Base-by-base conservation (phyloP, 1,139 yeast species). In the Suhomyces terraborum region DNA sequence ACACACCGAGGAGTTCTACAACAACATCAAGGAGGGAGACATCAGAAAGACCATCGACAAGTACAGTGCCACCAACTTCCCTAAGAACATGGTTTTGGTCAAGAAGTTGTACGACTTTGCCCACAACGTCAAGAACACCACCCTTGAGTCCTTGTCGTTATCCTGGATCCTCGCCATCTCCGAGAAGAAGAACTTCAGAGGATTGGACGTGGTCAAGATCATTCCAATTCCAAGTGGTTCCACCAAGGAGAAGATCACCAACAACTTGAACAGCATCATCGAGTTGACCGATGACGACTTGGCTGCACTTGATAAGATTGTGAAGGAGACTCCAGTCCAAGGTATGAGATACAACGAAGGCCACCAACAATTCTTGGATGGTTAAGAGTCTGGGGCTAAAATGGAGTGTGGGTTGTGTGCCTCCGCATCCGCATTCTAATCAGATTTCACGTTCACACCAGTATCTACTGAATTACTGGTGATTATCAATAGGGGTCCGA, bases 141-240 rank as follows among this genome's bases (percentile, higher is more conserved):
- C 86, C 1, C 66, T 82, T 35, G 85, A 89, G 27, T 82, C 84
- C 46, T 65, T 88, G 44, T 84, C 95, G 0, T 66, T 88, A 28
- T 82, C 87, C 5, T 88, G 95, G 94, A 64, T 87, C 47, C 56
- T 71, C 47, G 65, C 67, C 12, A 50, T 67, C 20, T 62, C 70
- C 0, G 63, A 58, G 6, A 49, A 54, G 7, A 45, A 52, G 32
- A 55, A 62, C 34, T 66, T 52, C 42, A 46, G 50, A 34, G 76
- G 67, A 50, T 68, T 55, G 35, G 58, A 54, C 53, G 69, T 60
- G 34, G 77, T 75, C 45, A 71, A 68, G 42, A 72, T 87, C 36
- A 62, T 88, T 32, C 95, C 96, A 31, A 85, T 88, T 57, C 95
- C 95, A 18, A 83, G 89, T 40, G 81, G 87, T 8, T 74, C 88